phyloP scores from a whole-genome alignment of 225 moss, liverwort and hornwort species.

The Takakia lepidozioides region DNA sequence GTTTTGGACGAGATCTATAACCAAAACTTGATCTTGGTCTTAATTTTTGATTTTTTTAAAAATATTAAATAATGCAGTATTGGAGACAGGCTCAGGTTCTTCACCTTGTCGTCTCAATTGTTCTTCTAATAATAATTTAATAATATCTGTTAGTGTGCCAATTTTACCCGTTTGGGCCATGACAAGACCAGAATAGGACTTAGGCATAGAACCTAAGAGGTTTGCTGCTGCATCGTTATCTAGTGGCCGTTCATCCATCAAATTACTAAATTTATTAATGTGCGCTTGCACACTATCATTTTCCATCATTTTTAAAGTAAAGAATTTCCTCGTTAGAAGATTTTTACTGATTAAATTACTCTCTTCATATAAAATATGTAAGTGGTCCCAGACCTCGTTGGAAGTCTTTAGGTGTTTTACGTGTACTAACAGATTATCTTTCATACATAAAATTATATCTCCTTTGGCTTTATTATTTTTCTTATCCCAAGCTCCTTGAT shows the following conservation, averaged over 20 bases:
- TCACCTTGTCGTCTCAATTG: not conserved
- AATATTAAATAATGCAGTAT: not conserved
- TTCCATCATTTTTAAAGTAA: not conserved
- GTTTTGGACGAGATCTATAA: too few species aligned
- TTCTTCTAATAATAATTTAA: not conserved
- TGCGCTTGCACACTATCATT: not conserved
- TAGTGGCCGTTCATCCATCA: not conserved
- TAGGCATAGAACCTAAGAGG: not conserved
- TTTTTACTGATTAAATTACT: not conserved
- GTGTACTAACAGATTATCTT: too few species aligned
- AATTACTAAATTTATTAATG: not conserved
- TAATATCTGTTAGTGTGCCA: not conserved
- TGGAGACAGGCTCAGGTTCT: too few species aligned
- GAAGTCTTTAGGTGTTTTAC: constrained; percentile 1
- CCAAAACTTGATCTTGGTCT: too few species aligned
- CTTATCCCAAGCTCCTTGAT: too few species aligned
- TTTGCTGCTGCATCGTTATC: not conserved
- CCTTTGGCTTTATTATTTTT: too few species aligned
- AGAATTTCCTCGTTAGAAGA: not conserved
- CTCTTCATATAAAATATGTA: not conserved
- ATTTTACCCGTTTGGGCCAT: not conserved
- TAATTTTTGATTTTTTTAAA: not conserved
- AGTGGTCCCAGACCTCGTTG: not conserved
- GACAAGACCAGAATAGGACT: not conserved
- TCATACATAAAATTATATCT: too few species aligned